These are phyloP conservation scores for Rutidosis leptorrhynchoides DNA, from an alignment of 129 eudicot species.

Conservation along the genomic window DNA sequence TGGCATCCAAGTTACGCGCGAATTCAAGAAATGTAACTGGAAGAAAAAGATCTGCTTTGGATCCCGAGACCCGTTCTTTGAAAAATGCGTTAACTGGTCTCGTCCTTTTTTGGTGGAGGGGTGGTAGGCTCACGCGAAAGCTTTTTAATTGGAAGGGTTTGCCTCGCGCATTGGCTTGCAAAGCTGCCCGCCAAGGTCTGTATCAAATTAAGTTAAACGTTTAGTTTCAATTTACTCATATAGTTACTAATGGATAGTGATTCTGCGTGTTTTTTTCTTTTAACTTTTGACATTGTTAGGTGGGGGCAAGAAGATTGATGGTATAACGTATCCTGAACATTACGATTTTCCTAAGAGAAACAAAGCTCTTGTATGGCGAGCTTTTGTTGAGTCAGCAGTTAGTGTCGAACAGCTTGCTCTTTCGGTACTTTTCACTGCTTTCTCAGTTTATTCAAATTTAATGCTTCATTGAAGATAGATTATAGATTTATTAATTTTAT, in stretches of 20 bases:
- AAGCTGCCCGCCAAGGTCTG: constrained; percentile 96
- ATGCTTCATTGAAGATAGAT: not conserved
- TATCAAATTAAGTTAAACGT: constrained; percentile 11
- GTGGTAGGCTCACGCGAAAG: constrained; percentile 72
- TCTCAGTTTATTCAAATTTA: not conserved
- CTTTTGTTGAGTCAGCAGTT: constrained; percentile 71
- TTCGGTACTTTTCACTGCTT: constrained; percentile 49
- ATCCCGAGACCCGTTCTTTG: constrained; percentile 42
- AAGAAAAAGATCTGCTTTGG: constrained; percentile 44
- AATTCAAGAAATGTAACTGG: constrained; percentile 50
- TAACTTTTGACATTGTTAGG: constrained; percentile 38
- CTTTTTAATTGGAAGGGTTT: constrained; percentile 83
- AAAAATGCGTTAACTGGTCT: constrained; percentile 59
- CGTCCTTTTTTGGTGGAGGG: constrained; percentile 87
- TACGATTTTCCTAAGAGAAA: constrained; percentile 75
- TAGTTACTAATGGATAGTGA: constrained; percentile 5
- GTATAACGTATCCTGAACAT: constrained; percentile 66
- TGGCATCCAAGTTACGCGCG: constrained; percentile 49
- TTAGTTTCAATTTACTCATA: not conserved
- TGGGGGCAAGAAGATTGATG: constrained; percentile 78
- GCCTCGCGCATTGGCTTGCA: constrained; percentile 64
- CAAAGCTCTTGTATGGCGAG: constrained; percentile 67
- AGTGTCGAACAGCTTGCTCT: constrained; percentile 85
- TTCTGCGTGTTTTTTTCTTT: constrained; percentile 4
- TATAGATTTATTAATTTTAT: too few relatives aligned